These are phyloP conservation scores for Coemansia nantahalensis DNA, from an alignment of 192 early-diverging fungal species.

Conservation along the genomic window DNA sequence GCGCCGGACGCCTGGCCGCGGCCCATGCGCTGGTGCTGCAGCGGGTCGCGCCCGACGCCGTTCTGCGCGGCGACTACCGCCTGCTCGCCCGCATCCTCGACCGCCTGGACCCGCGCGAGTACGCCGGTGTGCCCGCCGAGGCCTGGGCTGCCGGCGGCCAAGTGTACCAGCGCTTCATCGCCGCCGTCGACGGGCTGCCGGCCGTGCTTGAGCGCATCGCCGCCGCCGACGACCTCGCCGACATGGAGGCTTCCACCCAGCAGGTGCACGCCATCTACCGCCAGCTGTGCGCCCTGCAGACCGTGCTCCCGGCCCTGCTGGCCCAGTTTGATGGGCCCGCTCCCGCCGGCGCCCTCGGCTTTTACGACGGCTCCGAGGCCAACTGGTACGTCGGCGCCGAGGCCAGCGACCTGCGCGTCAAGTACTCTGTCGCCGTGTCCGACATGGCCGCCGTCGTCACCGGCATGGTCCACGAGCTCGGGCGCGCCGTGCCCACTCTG, in stretches of 20 bases:
- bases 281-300: conserved; percentile 24
- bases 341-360: not conserved
- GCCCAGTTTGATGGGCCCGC: conserved; percentile 12
- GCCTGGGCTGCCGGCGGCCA: conserved; percentile 38
- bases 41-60: conserved; percentile 55
- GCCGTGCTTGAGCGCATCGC: conserved; percentile 24
- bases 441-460: conserved; percentile 41
- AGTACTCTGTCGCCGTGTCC: conserved; percentile 35
- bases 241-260: conserved; percentile 3
- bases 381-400: conserved; percentile 21
- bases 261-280: conserved; percentile 24
- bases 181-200: conserved; percentile 27
- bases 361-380: conserved; percentile 23
- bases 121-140: conserved; percentile 4
- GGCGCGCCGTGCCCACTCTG: not conserved
- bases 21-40: conserved; percentile 57
- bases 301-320: conserved; percentile 24
- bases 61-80: conserved; percentile 53
- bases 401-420: conserved; percentile 27
- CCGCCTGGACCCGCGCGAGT: conserved; percentile 23
- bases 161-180: conserved; percentile 34
- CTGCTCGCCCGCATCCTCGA: conserved; percentile 37
- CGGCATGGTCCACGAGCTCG: conserved; percentile 21
- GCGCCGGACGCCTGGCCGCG: conserved; percentile 41
- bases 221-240: not conserved